Evolutionary conservation across 148 eudicot species (phyloP).

Genomic region (Dianthus caryophyllus): DNA sequence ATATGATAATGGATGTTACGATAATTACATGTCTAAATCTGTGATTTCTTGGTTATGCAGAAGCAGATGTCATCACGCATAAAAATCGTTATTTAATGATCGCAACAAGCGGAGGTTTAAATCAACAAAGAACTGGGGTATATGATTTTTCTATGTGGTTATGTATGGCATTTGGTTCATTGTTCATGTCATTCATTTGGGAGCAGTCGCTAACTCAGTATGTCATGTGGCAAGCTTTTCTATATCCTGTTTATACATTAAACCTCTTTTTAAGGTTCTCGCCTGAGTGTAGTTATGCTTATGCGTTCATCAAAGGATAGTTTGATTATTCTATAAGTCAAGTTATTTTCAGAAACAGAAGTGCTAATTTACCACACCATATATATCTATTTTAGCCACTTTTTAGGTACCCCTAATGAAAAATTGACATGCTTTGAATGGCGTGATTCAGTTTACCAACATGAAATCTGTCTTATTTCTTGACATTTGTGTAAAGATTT

Average conservation of each 20-base stretch:
- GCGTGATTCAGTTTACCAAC: background rate
- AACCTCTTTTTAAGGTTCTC: background rate
- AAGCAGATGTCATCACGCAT: constrained; percentile 51
- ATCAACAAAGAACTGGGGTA: constrained; percentile 99
- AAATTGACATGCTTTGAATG: background rate
- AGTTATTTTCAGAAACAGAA: background rate
- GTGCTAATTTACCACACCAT: background rate
- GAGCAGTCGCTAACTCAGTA: constrained; percentile 4
- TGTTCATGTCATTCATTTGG: constrained; percentile 6
- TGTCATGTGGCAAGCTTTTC: background rate
- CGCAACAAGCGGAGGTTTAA: constrained; percentile 93
- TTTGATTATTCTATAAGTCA: background rate
- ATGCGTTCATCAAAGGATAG: background rate
- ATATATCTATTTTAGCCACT: background rate
- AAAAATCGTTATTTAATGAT: constrained; percentile 65
- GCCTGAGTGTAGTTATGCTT: background rate
- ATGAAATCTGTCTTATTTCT: background rate
- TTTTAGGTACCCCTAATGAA: background rate
- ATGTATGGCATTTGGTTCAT: constrained; percentile 12
- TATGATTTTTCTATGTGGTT: constrained; percentile 6
- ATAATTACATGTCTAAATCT: constrained; percentile 9
- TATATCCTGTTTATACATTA: constrained; percentile 5
- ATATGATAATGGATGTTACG: background rate
- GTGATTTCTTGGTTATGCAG: constrained; percentile 35
- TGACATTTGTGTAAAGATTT: background rate